Evolutionary conservation across 2,329 filamentous ascomycete species (phyloP), one percentile per base, ranked within the genome.

Genomic region (Lasiodiplodia theobromae): DNA sequence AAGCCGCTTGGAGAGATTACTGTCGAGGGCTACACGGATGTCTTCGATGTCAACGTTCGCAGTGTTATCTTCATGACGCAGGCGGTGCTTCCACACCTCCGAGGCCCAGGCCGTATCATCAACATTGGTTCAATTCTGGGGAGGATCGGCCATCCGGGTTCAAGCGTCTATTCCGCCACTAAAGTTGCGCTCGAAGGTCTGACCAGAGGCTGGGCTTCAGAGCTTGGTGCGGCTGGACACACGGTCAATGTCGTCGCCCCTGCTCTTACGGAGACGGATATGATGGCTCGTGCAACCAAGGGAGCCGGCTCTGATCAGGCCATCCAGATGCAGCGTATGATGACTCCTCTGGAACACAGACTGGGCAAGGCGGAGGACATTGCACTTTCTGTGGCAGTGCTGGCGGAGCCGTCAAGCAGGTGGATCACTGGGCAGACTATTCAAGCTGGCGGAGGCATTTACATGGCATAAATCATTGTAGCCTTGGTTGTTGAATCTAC

Each of bases 301-400:
- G 28, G 28, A 28, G 5, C 5, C 28, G 28, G 28, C 4, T 87
- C 87, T 21, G 47, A 51, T 18, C 47, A 51, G 47, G 12, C 47
- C 18, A 21, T 51, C 47, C 14, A 51, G 47, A 51, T 51, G 14
- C 47, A 18, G 14, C 14, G 21, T 4, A 21, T 21, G 18, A 16
- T 21, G 47, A 51, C 0, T 74, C 70, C 3, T 77, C 83, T 69
- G 87, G 78, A 85, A 70, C 80, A 85, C 49, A 76, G 87, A 8
- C 69, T 87, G 3, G 88, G 86, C 0, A 85, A 77, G 11, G 72
- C 81, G 4, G 81, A 86, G 54, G 87, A 89, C 74, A 79, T 90
- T 63, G 85, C 86, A 2, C 81, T 83, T 69, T 80, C 89, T 62
- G 87, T 89, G 28, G 83, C 81, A 1, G 88, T 83, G 78, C 73